Conservation (phyloP, 257 asterid genomes). For the Solanum acaule region DNA sequence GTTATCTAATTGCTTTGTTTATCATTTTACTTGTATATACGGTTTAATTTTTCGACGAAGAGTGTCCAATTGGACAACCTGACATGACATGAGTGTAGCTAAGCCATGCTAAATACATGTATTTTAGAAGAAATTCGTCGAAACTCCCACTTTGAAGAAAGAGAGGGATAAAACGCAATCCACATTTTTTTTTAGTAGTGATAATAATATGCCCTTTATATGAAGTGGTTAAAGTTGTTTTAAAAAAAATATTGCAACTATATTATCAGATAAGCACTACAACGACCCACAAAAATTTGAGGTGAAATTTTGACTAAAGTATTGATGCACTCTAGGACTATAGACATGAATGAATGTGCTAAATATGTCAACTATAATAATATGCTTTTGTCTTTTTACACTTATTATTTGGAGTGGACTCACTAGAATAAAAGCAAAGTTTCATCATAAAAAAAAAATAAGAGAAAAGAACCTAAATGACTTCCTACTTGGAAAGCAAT, state of each 20-base stretch:
- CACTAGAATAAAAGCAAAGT: background rate
- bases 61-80: no score
- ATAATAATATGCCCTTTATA: background rate
- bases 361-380: background rate
- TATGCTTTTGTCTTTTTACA: background rate
- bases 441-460: background rate
- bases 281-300: background rate
- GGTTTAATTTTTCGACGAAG: no score
- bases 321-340: background rate
- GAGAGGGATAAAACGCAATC: background rate
- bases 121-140: background rate
- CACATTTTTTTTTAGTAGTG: background rate
- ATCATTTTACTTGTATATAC: no score
- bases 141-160: background rate
- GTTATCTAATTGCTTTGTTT: no score
- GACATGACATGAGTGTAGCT: no score
- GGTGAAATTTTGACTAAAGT: background rate
- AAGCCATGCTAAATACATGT: background rate
- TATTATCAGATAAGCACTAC: background rate
- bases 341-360: background rate
- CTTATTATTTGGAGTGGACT: background rate
- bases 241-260: background rate
- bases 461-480: background rate
- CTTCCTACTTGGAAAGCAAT: slow-evolving; percentile 25
- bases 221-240: background rate